These are phyloP conservation scores for Corynespora cassiicola DNA, from an alignment of 2,329 filamentous ascomycete genomes.

Conservation along the genomic window DNA sequence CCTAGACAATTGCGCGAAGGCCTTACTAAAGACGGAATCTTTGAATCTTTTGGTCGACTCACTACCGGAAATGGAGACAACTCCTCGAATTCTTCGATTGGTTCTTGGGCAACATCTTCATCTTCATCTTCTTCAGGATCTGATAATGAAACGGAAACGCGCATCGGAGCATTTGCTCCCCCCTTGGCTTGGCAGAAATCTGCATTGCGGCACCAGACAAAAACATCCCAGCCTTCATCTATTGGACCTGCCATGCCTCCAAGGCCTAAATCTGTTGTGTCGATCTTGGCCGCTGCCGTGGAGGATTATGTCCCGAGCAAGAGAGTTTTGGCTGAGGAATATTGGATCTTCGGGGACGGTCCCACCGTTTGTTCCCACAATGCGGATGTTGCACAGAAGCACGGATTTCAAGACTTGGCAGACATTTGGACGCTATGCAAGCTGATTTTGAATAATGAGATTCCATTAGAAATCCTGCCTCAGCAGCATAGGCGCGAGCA, in stretches of 20 bases:
- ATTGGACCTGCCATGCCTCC: constrained; percentile 34
- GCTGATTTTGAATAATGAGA: constrained; percentile 77
- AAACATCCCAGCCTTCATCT: constrained; percentile 51
- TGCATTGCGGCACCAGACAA: constrained; percentile 61
- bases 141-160: constrained; percentile 47
- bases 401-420: constrained; percentile 74
- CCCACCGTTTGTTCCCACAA: constrained; percentile 86
- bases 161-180: constrained; percentile 55
- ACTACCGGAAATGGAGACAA: constrained; percentile 25
- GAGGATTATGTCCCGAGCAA: constrained; percentile 78
- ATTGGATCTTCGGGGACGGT: constrained; percentile 83
- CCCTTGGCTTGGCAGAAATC: constrained; percentile 59
- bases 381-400: constrained; percentile 74
- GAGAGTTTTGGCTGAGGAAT: constrained; percentile 75
- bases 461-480: constrained; percentile 71
- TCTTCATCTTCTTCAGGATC: constrained; percentile 45
- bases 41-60: constrained; percentile 68
- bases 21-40: constrained; percentile 56
- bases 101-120: constrained; percentile 45
- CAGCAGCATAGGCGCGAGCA: constrained; percentile 63
- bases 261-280: constrained; percentile 71
- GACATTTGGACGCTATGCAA: constrained; percentile 85
- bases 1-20: constrained; percentile 30
- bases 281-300: constrained; percentile 69
- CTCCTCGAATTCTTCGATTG: constrained; percentile 33